These are phyloP conservation scores for Ballota nigra DNA, from an alignment of 257 asterid genomes.

Conservation along the genomic window DNA sequence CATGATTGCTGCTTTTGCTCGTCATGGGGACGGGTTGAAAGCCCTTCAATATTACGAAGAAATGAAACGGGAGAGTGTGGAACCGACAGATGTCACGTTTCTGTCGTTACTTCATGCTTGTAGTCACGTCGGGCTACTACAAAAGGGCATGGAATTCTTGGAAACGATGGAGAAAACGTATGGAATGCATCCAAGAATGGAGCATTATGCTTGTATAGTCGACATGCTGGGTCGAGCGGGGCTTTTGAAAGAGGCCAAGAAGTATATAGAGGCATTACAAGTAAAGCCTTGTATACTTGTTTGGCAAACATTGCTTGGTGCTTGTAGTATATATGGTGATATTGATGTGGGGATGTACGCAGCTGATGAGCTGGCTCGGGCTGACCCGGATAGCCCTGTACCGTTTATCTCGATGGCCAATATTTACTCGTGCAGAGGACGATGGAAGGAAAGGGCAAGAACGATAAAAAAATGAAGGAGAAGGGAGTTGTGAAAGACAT, in stretches of 20 bases:
- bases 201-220: constrained; percentile 76
- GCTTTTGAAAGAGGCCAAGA: constrained; percentile 61
- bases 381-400: constrained; percentile 50
- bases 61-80: constrained; percentile 47
- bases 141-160: constrained; percentile 68
- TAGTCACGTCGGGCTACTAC: constrained; percentile 66
- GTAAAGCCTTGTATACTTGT: constrained; percentile 54
- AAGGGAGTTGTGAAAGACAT: constrained; percentile 58
- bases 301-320: constrained; percentile 91
- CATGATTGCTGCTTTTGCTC: constrained; percentile 80
- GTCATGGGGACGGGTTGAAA: constrained; percentile 64
- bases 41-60: constrained; percentile 52
- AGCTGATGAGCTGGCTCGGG: constrained; percentile 53
- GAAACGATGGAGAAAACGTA: constrained; percentile 50
- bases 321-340: constrained; percentile 58
- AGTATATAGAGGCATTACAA: constrained; percentile 51
- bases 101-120: constrained; percentile 83
- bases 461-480: constrained; percentile 70
- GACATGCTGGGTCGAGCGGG: constrained; percentile 95
- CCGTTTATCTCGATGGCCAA: constrained; percentile 75
- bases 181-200: constrained; percentile 64
- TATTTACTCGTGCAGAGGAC: constrained; percentile 59
- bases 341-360: constrained; percentile 67
- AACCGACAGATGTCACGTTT: constrained; percentile 74
- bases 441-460: constrained; percentile 78